phyloP scores from a whole-genome alignment of 306 rosid genomes.

The Dryas drummondii region DNA sequence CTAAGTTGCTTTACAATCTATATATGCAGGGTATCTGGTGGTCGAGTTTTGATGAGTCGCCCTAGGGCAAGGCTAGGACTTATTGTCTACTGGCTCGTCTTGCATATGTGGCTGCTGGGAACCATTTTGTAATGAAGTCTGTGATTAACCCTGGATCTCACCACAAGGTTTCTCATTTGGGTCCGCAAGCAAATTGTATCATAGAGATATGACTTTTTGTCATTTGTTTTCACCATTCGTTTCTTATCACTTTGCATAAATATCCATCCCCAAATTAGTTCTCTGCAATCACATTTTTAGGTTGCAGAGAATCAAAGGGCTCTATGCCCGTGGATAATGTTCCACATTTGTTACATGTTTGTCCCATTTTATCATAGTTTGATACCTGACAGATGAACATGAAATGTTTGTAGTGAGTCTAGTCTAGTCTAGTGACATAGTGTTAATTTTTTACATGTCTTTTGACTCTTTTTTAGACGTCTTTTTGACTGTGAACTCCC shows the following conservation, averaged over 20 bases:
- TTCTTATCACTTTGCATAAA: not conserved
- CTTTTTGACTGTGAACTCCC: not conserved
- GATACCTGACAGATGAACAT: not conserved
- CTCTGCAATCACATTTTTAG: constrained; percentile 82
- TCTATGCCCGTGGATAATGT: constrained; percentile 25
- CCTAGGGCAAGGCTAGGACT: constrained; percentile 90
- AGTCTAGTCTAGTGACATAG: not conserved
- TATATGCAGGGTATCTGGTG: constrained; percentile 84
- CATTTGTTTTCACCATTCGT: constrained; percentile 17
- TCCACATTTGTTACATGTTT: constrained; percentile 28
- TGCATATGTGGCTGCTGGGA: constrained; percentile 90
- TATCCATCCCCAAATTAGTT: constrained; percentile 32
- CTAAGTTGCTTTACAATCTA: constrained; percentile 13
- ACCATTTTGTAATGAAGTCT: constrained; percentile 55
- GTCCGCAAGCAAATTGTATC: constrained; percentile 61
- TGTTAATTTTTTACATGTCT: not conserved
- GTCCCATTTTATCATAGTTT: not conserved
- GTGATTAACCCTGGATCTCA: constrained; percentile 22
- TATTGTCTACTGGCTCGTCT: constrained; percentile 63
- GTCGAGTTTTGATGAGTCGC: constrained; percentile 83
- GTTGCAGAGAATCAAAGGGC: constrained; percentile 59
- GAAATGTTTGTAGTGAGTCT: not conserved
- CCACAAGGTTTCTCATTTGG: constrained; percentile 26
- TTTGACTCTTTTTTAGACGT: not conserved
- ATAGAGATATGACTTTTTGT: constrained; percentile 27